phyloP scores from a whole-genome alignment of 352 stramenopile genomes.

The Pythium graminicola region DNA sequence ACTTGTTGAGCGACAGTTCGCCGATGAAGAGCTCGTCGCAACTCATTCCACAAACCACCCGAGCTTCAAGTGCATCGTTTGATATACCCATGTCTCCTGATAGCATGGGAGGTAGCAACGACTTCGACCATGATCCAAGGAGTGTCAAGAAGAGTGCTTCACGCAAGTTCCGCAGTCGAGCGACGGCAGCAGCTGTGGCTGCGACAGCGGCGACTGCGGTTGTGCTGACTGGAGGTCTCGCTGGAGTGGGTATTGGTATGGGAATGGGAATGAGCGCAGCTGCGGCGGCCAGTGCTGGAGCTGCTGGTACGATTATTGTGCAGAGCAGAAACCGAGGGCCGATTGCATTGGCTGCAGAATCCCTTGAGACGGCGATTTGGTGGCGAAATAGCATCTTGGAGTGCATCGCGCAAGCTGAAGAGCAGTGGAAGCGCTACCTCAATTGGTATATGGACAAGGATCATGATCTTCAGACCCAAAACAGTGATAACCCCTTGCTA shows the following conservation, averaged over 20 bases:
- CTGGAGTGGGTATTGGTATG: conserved; percentile 71
- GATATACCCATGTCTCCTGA: conserved; percentile 27
- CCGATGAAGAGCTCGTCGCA: conserved; percentile 24
- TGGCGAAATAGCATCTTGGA: conserved; percentile 83
- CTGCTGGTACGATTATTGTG: conserved; percentile 59
- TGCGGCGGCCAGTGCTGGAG: conserved; percentile 64
- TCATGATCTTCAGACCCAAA: conserved; percentile 23
- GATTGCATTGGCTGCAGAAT: conserved; percentile 74
- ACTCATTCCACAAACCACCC: conserved; percentile 18
- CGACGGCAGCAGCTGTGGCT: conserved; percentile 55
- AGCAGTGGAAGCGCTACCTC: conserved; percentile 81
- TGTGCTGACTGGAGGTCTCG: conserved; percentile 68
- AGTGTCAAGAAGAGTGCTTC: conserved; percentile 43
- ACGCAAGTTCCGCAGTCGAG: conserved; percentile 55
- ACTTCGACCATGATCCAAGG: conserved; percentile 49
- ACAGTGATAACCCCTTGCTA: conserved; percentile 12
- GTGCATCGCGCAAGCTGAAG: conserved; percentile 76
- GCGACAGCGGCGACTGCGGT: conserved; percentile 72
- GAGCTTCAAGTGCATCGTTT: conserved; percentile 8
- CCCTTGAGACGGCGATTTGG: conserved; percentile 75
- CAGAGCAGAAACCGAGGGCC: conserved; percentile 65
- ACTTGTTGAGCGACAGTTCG: conserved; percentile 23
- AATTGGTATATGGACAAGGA: conserved; percentile 86
- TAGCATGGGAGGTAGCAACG: conserved; percentile 9
- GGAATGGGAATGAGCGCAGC: conserved; percentile 77